Percentiles rank a stretch among this genome's conserved stretches.
Conservation (phyloP, 1,284 basidiomycete species). For the Xerocomus minutiporus region DNA sequence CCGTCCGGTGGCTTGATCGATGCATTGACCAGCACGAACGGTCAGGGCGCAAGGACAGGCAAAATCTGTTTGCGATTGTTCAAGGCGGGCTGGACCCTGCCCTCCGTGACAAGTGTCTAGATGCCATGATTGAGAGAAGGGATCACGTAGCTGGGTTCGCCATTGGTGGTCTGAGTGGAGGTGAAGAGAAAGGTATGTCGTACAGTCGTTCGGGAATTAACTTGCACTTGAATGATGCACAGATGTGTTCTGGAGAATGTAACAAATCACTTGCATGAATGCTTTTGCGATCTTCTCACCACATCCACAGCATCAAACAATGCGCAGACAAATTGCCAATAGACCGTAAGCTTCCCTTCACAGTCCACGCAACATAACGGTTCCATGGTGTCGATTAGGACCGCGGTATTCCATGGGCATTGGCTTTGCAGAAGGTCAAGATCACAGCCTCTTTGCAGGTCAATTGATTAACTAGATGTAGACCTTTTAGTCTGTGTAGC, state of each 20-base stretch:
- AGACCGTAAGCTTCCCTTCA: constrained; percentile 52
- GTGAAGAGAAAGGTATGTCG: constrained; percentile 75
- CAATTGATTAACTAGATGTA: constrained; percentile 27
- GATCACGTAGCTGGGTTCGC: constrained; percentile 75
- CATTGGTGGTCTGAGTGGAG: constrained; percentile 79
- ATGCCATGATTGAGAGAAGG: constrained; percentile 74
- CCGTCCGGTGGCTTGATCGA: constrained; percentile 80
- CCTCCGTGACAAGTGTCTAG: constrained; percentile 69
- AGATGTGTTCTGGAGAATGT: constrained; percentile 86
- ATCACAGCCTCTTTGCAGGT: not conserved
- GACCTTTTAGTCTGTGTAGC: constrained; percentile 84
- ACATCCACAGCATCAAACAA: constrained; percentile 60
- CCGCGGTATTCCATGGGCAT: constrained; percentile 87
- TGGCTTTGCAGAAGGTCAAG: constrained; percentile 78
- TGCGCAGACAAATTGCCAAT: constrained; percentile 70
- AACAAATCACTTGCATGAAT: constrained; percentile 22
- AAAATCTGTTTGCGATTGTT: constrained; percentile 85
- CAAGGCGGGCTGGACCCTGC: constrained; percentile 73
- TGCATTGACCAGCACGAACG: constrained; percentile 70
- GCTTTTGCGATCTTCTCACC: constrained; percentile 16
- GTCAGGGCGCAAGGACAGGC: constrained; percentile 56
- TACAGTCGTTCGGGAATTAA: constrained; percentile 5
- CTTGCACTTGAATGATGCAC: constrained; percentile 3
- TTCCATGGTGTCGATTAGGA: constrained; percentile 39
- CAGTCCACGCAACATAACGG: not conserved